Base-by-base conservation (phyloP, 2,329 filamentous ascomycete genomes). In the Fusarium beomiforme region DNA sequence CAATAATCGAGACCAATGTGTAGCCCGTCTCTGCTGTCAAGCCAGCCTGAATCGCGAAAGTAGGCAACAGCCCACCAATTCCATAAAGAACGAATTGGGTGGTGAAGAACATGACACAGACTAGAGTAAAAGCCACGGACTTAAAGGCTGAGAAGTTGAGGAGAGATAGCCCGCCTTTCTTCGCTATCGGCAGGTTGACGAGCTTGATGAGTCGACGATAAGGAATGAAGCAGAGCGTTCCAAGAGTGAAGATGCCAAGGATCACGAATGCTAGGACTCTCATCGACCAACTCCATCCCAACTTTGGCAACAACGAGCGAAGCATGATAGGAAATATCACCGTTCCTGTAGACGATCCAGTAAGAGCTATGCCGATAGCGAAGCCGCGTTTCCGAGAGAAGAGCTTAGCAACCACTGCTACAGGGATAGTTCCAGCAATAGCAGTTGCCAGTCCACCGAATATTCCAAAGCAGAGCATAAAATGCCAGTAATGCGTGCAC, bases 301-400 rank as follows among this genome's bases (percentile, higher is more conserved):
- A 13, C 12, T 57, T 65, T 0, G 62, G 62, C 0, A 65, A 49
- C 1, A 65, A 10, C 3, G 62, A 65, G 2, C 59, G 59, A 9
- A 65, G 59, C 59, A 57, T 65, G 8, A 65, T 65, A 1, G 62
- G 62, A 6, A 65, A 65, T 1, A 65, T 64, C 1, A 64, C 62
- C 2, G 62, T 65, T 14, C 62, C 62, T 6, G 54, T 49, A 0
- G 62, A 65, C 6, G 62, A 64, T 0, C 59, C 62, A 0, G 49
- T 49, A 1, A 65, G 59, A 2, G 62, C 62, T 10, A 65, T n/a
- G 3, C 62, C 62, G 2, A 65, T 65, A n/a, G 62, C 62, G 1
- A 65, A 21, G 2, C 62, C 62, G 7, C 62, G 36, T 8, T 33
- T 65, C 2, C 59, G 21, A 0, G 62, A 49, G 16, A 65, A 65